Base-by-base conservation (phyloP, 768 basidiomycete genomes). In the Podaxis pistillaris region DNA sequence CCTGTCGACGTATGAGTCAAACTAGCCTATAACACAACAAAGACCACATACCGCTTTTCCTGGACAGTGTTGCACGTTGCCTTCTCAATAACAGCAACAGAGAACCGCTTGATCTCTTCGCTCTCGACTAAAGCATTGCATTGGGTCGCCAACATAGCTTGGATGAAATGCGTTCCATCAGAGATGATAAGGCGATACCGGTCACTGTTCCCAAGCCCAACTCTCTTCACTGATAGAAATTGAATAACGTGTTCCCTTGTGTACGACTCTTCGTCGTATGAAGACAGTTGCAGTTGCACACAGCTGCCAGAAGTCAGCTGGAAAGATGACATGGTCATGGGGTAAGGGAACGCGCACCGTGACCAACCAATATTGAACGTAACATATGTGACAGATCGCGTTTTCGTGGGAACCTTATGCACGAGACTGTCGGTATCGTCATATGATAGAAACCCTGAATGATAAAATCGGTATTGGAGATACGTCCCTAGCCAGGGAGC, bases 61-160 rank as follows among this genome's bases (percentile, higher is more conserved):
- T 94, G 89, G 2, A 98, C 87, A 58, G 82, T 81, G 72, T 96
- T 96, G 69, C 88, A 89, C 1, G 93, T 90, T 69, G 91, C 84
- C 68, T 84, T 87, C 64, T 88, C 86, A 38, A 97, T 75, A 46
- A 84, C 79, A 41, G 89, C 84, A 22, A 98, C 75, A 0, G 86
- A 80, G 69, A 91, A 79, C 70, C 88, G 92, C 40, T 75, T 74
- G 37, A 98, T 78, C 0, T 77, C 69, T 5, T 86, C 83, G 0
- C 86, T 79, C 15, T 88, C 81, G 13, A 96, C 87, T 66, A 93
- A 76, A 6, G 78, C 65, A 69, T 98, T 98, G 50, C 95, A 83
- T 69, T 94, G 91, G 0, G 96, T 98, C 4, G 95, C 93, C 37
- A 98, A 81, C 97, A 99, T 98, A 26, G 91, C 88, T 73, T 98